A percentile compares a stretch with the other conserved stretches of the same genome.
phyloP scores from a whole-genome alignment of 2,329 filamentous ascomycete species.

The Pseudopyrenochaeta lycopersici region DNA sequence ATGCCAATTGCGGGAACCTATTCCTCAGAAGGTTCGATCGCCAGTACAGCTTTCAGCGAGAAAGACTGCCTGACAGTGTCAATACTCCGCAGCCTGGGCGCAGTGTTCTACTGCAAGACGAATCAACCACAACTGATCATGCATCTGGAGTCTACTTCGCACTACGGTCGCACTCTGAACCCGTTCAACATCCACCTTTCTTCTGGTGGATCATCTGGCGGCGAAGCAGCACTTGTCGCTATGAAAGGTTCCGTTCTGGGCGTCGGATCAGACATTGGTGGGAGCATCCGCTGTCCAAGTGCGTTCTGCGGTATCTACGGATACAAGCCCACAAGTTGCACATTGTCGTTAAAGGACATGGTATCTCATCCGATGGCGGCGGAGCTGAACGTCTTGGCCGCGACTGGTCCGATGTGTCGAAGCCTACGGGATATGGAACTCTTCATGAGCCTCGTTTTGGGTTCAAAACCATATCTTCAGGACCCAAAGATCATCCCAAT shows the following conservation, averaged over 20 bases:
- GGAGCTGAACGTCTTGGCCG: constrained; percentile 25
- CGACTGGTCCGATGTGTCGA: constrained; percentile 25
- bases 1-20: constrained; percentile 60
- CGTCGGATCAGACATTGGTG: constrained; percentile 37
- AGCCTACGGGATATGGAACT: constrained; percentile 25
- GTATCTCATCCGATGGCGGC: constrained; percentile 12
- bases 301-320: constrained; percentile 38
- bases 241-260: constrained; percentile 30
- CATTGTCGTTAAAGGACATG: constrained; percentile 20
- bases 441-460: constrained; percentile 20
- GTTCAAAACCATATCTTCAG: constrained; percentile 19
- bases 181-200: constrained; percentile 56
- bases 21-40: constrained; percentile 64
- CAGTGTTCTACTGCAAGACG: constrained; percentile 61
- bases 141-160: constrained; percentile 65
- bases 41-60: constrained; percentile 55
- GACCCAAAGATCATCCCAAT: constrained; percentile 27
- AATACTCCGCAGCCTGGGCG: constrained; percentile 62
- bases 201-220: constrained; percentile 57
- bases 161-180: constrained; percentile 55
- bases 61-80: constrained; percentile 65
- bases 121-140: constrained; percentile 62
- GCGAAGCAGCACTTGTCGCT: constrained; percentile 31
- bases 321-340: constrained; percentile 33
- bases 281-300: constrained; percentile 30